Conservation (phyloP, 768 basidiomycete genomes). For the Rhodotorula kratochvilovae region DNA sequence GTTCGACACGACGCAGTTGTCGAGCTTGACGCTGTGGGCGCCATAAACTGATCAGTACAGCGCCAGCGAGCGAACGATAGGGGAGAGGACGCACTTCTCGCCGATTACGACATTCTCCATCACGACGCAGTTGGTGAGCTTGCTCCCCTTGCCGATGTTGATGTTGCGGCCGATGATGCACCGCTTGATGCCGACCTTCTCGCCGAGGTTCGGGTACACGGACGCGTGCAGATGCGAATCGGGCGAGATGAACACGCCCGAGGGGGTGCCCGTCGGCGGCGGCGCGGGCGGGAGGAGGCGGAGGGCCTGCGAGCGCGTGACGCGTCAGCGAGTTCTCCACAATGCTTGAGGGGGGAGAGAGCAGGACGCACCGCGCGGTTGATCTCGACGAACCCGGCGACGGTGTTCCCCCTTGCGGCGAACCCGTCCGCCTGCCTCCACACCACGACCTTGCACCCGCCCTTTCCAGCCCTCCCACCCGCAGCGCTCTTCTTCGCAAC, state of each 20-base stretch:
- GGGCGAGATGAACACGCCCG: constrained; percentile 39
- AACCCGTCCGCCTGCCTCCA: constrained; percentile 33
- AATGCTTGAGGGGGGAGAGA: neutral
- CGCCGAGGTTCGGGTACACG: constrained; percentile 28
- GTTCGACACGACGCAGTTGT: constrained; percentile 39
- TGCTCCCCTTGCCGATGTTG: constrained; percentile 26
- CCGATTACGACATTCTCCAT: constrained; percentile 35
- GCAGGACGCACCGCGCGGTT: constrained; percentile 30
- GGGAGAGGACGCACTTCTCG: constrained; percentile 22
- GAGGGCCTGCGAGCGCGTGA: constrained; percentile 13
- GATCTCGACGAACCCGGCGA: constrained; percentile 33
- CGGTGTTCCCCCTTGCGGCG: constrained; percentile 34
- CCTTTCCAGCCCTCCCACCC: constrained; percentile 20
- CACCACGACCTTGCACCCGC: constrained; percentile 35
- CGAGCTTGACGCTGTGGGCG: constrained; percentile 31
- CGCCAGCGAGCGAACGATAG: neutral
- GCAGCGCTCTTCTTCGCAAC: constrained; percentile 7
- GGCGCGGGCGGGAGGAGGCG: constrained; percentile 23
- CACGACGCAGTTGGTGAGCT: constrained; percentile 31
- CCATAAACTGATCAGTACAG: neutral
- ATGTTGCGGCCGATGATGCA: constrained; percentile 31
- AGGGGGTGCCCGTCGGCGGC: constrained; percentile 20
- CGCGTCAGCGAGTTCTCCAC: neutral
- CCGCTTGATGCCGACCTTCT: constrained; percentile 38
- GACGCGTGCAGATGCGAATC: constrained; percentile 32